These are phyloP conservation scores for Biscutella auriculata DNA, from an alignment of 441 rosid species.

Conservation along the genomic window DNA sequence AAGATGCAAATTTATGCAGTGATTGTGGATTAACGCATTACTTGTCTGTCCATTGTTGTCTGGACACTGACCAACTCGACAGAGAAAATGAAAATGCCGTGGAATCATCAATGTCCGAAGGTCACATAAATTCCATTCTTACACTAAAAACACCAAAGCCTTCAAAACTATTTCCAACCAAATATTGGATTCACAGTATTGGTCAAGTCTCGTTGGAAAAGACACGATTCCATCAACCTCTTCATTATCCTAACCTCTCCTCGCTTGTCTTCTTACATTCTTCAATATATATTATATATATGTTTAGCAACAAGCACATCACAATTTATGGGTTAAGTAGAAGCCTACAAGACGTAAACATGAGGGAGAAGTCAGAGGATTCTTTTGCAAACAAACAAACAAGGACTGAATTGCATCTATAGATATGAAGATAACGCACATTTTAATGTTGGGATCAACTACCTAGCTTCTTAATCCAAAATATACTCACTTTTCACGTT, in stretches of 20 bases:
- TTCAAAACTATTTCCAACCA: background rate
- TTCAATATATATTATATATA: conserved; percentile 1
- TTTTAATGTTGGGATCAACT: background rate
- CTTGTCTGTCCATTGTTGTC: too few relatives aligned
- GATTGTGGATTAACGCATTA: too few relatives aligned
- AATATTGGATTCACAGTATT: background rate
- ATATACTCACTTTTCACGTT: background rate
- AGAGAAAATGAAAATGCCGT: background rate
- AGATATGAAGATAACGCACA: background rate
- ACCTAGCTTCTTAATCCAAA: background rate
- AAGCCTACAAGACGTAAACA: background rate
- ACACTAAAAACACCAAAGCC: conserved; percentile 6
- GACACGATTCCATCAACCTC: background rate
- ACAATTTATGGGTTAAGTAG: background rate
- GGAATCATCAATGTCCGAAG: background rate
- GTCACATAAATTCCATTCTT: conserved; percentile 12
- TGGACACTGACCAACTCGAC: too few relatives aligned
- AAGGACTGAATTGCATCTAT: background rate
- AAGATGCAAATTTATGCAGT: too few relatives aligned
- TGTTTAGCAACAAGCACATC: background rate
- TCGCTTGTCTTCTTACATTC: background rate
- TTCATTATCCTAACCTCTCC: background rate
- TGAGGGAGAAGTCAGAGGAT: background rate
- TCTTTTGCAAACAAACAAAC: background rate
- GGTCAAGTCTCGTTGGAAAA: background rate